phyloP scores from a whole-genome alignment of 805 yeast genomes.

The Nadsonia fulvescens region DNA sequence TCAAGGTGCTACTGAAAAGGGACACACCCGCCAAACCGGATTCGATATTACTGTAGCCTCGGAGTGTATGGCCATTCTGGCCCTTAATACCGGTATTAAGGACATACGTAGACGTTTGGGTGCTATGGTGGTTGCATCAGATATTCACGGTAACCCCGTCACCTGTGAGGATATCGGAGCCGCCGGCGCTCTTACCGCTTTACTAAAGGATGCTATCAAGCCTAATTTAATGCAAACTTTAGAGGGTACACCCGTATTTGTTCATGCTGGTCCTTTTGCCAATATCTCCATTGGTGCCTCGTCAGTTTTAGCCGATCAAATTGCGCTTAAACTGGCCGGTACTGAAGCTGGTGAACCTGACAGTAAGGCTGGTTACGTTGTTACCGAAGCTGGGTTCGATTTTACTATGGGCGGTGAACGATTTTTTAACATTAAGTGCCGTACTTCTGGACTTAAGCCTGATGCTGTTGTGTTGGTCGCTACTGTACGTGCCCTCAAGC shows the following conservation, averaged over 20 bases:
- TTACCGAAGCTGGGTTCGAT: slow-evolving; percentile 97
- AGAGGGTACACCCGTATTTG: slow-evolving; percentile 94
- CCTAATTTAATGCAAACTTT: slow-evolving; percentile 94
- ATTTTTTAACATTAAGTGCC: slow-evolving; percentile 86
- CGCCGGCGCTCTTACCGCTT: slow-evolving; percentile 90
- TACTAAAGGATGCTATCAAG: slow-evolving; percentile 88
- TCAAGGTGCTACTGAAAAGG: slow-evolving; percentile 85
- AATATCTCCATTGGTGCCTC: slow-evolving; percentile 94
- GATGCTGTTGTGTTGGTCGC: slow-evolving; percentile 89
- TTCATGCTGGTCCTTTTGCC: slow-evolving; percentile 97
- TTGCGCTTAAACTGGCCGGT: slow-evolving; percentile 83
- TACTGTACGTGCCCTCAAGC: slow-evolving; percentile 88
- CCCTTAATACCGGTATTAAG: slow-evolving; percentile 55
- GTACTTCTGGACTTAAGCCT: slow-evolving; percentile 75
- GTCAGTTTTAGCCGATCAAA: slow-evolving; percentile 80
- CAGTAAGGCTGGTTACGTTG: slow-evolving; percentile 52
- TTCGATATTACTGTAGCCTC: slow-evolving; percentile 94
- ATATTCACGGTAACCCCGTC: slow-evolving; percentile 56
- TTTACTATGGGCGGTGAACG: slow-evolving; percentile 99
- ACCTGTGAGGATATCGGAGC: slow-evolving; percentile 90
- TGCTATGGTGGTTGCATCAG: slow-evolving; percentile 73
- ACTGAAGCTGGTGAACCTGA: slow-evolving; percentile 25
- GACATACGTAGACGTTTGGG: slow-evolving; percentile 86
- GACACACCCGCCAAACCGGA: slow-evolving; percentile 69
- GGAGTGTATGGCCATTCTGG: slow-evolving; percentile 90